These are phyloP conservation scores for Pseudonitzschia delicatissima DNA, from an alignment of 108 stramenopile species.

Conservation along the genomic window DNA sequence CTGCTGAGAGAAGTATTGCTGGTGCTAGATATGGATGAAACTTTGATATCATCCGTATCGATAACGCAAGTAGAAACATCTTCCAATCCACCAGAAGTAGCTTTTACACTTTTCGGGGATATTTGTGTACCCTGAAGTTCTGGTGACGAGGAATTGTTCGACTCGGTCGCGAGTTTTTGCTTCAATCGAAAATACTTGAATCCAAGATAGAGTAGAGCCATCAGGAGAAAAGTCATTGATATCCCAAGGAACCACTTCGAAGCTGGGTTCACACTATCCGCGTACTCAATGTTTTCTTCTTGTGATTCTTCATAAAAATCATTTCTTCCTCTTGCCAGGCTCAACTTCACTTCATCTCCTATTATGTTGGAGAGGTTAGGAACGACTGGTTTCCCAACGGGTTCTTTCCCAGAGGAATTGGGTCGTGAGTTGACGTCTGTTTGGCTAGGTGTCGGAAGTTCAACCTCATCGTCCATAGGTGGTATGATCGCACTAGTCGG, in stretches of 20 bases:
- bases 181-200: slow-evolving; percentile 4
- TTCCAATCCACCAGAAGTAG: not conserved
- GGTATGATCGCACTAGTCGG: no score
- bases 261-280: no score
- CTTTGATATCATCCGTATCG: not conserved
- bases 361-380: no score
- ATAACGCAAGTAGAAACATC: not conserved
- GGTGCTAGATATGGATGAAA: not conserved
- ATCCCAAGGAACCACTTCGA: not conserved
- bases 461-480: not conserved
- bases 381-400: no score
- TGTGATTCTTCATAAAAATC: no score
- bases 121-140: not conserved
- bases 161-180: not conserved
- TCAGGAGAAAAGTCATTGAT: not conserved
- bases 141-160: not conserved
- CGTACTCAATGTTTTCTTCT: no score
- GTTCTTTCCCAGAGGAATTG: no score
- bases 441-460: not conserved
- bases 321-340: no score
- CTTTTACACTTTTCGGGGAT: not conserved
- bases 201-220: not conserved
- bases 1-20: not conserved
- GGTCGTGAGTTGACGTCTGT: no score
- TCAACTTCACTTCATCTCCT: no score